Percentiles rank a stretch among this genome's conserved stretches.
Evolutionary conservation across 2,329 filamentous ascomycete genomes (phyloP).

Genomic region (Aspergillus sp.): DNA sequence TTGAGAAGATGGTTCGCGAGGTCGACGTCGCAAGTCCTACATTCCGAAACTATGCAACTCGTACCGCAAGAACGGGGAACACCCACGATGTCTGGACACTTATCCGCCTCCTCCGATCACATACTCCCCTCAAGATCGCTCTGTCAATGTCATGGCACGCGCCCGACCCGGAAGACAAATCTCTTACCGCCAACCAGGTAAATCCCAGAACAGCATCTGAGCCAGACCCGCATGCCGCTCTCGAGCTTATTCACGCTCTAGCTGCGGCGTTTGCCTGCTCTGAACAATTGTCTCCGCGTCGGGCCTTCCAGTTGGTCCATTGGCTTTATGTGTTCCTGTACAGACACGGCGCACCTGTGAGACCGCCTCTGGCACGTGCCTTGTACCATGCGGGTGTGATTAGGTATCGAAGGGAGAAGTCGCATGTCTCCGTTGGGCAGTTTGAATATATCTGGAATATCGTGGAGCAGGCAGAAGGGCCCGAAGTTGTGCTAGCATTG

Average conservation of each 20-base stretch:
- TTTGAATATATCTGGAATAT: conserved; percentile 47
- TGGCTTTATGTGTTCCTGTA: conserved; percentile 49
- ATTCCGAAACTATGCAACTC: conserved; percentile 32
- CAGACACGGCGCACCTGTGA: conserved; percentile 43
- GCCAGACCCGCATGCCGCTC: conserved; percentile 37
- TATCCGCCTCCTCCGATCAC: conserved; percentile 35
- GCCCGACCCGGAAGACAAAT: conserved; percentile 25
- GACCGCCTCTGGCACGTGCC: conserved; percentile 46
- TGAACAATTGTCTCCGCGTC: conserved; percentile 36
- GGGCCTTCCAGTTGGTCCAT: conserved; percentile 47
- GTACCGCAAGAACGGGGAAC: conserved; percentile 31
- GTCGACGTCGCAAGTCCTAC: conserved; percentile 35
- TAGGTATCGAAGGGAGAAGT: conserved; percentile 40
- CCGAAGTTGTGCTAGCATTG: conserved; percentile 37
- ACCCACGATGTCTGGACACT: conserved; percentile 28
- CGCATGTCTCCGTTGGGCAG: conserved; percentile 32
- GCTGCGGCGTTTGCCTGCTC: conserved; percentile 46
- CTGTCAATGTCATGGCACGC: conserved; percentile 33
- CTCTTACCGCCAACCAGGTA: conserved; percentile 27
- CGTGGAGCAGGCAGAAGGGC: conserved; percentile 46
- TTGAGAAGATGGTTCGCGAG: conserved; percentile 31
- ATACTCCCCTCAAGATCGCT: conserved; percentile 40
- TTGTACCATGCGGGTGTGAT: conserved; percentile 52
- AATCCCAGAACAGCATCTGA: conserved; percentile 19
- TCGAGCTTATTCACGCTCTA: conserved; percentile 46